Base-by-base conservation (phyloP, 2,329 filamentous ascomycete genomes). In the Aspergillus sojae region DNA sequence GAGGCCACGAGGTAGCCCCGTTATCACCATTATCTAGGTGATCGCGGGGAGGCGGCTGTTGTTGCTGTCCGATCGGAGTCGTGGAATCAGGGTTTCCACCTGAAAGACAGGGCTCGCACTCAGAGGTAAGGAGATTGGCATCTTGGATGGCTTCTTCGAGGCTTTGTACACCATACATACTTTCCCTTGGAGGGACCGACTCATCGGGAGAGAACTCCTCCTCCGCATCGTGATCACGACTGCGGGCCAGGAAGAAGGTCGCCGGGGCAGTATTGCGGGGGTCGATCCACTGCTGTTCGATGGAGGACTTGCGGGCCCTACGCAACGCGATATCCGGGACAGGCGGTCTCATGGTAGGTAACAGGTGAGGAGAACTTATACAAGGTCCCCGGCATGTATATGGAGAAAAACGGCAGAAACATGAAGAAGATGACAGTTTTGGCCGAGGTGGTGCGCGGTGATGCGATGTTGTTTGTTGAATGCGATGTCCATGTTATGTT, bases 201-300 rank as follows among this genome's bases (percentile, higher is more conserved):
- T 75, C 67, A 39, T 70, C 68, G 21, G 70, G 68, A 30, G 75
- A 76, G 45, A 61, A 36, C 39, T 67, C 62, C 36, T 67, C 62
- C 30, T 74, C 73, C 64, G 57, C 52, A 39, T 85, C 80, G 68
- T 84, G 74, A 52, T 52, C 28, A 58, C 84, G 78, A 69, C 83
- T 84, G 67, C 83, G 85, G 65, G 83, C 80, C 65, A 89, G 78
- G 74, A 89, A 88, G 80, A 88, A 89, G 58, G 84, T 85, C 57
- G 84, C 84, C 48, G 85, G 85, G 64, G 78, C 78, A 62, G 74
- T 70, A 68, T 70, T 73, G 68, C 74, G 74, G 70, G 75, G 74
- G 62, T 81, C 77, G 61, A 71, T 72, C 69, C 72, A 74, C 62
- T 75, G 74, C 66, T 72, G 72, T 59, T 72, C 74, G 56, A 72